Evolutionary conservation across 176 grass and related monocot species (phyloP), one percentile per base, ranked within the genome.

Genomic region (Ensete ventricosum): DNA sequence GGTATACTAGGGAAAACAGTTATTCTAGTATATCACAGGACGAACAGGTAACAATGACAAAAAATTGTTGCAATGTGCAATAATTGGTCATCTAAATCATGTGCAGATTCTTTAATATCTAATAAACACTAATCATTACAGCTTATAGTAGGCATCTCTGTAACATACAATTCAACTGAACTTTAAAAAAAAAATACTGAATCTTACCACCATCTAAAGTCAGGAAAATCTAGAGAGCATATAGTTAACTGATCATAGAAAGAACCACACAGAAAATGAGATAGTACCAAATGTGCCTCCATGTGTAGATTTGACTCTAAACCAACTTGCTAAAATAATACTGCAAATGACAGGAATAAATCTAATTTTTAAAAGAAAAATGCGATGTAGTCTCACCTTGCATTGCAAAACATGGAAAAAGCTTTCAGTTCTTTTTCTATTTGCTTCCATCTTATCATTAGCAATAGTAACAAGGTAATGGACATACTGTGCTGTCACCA

Each of bases 361-460:
- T 43, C 43, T 22, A 43, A 50, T 19, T 27, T 8, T 14, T 20
- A 21, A 51, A 51, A 16, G 11, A 13, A 25, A 27, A 13, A 34
- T 10, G 12, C 3, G 22, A 50, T 9, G 25, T 16, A 74, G 11
- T 13, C 48, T 51, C 20, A 97, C 88, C 79, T 93, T 93, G 64
- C 73, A 63, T 49, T 76, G 81, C 75, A 97, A 74, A 73, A 88
- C 62, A 75, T 84, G 77, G 55, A 90, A 77, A 71, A 97, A 97
- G 54, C 82, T 80, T 82, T 82, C 84, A 54, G 88, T 88, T 83
- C 90, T 83, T 73, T 83, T 83, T 76, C 90, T 85, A 62, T 97
- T 97, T 72, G 82, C 82, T 53, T 97, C 90, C 93, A 97, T 93
- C 88, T 97, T 97, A 71, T 55, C 58, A 78, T 97, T 97, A 73